Base-by-base conservation (phyloP, 495 filamentous ascomycete genomes). In the Aspergillus bridgeri region DNA sequence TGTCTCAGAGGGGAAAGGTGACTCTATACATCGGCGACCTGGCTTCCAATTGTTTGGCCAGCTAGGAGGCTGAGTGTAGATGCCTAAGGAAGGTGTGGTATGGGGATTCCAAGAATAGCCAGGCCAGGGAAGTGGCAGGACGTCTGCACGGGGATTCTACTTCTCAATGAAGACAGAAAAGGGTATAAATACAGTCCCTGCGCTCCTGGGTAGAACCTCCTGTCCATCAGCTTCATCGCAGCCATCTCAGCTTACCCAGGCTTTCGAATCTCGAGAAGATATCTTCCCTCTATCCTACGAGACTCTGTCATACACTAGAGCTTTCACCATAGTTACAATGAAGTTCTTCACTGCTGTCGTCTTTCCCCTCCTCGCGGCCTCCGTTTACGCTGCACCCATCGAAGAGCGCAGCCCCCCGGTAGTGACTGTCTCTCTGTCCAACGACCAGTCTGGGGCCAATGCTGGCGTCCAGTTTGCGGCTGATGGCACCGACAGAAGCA, bases 391-490 rank as follows among this genome's bases (percentile, higher is more conserved):
- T 20, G 54, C 54, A 4, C 59, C 60, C 4, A 19, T 66, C 7
- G 64, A 62, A 23, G 54, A 54, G 25, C 66, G 59, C 44, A 50
- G 47, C 7, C 49, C 29, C 11, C 33, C 33, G 21, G 60, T n/a
- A n/a, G n/a, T 64, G 19, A 61, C 61, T 6, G 29, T 67, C 4
- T 58, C 65, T 20, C 65, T 69, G 21, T 57, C 64, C 15, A 69
- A 69, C 43, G 67, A 69, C 22, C 58, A 63, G 27, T 51, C 58
- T n/a, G 67, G 67, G 4, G 60, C 64, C 15, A 51, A 67, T 20
- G 53, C 62, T 15, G 48, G 54, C n/a, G 65, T 51, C 1, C 25
- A 56, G 7, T 58, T 69, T 50, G 18, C 52, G 6, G 61, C 60
- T 4, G 60, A 65, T 51, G 58, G 50, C 3, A 48, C 48, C 45